phyloP scores from a whole-genome alignment of 108 stramenopile species.

The Fistulifera solaris region DNA sequence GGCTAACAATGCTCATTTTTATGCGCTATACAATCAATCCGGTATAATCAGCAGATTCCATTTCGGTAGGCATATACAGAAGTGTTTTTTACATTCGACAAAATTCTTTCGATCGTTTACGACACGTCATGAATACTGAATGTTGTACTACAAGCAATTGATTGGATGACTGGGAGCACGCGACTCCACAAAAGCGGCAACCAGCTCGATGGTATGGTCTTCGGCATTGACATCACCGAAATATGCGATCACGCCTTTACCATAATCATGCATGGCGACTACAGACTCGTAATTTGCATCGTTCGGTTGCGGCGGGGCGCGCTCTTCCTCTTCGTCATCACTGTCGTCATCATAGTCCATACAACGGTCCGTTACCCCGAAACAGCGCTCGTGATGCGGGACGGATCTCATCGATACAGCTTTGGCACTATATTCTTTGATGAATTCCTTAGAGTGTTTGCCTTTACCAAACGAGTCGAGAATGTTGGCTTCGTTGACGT shows the following conservation, averaged over 20 bases:
- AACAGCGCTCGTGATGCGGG: slow-evolving; percentile 8
- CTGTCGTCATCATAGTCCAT: not conserved
- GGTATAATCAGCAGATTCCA: too few species aligned
- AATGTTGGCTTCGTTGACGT: too few species aligned
- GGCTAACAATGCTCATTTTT: too few species aligned
- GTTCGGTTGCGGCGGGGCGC: not conserved
- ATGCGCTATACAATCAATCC: too few species aligned
- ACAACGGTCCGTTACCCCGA: slow-evolving; percentile 2
- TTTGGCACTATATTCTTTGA: not conserved
- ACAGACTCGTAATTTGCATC: slow-evolving; percentile 9
- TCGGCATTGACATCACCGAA: slow-evolving; percentile 12
- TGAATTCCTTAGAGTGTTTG: not conserved
- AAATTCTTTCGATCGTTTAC: too few species aligned
- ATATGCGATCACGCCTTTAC: slow-evolving; percentile 5
- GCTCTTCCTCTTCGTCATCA: not conserved
- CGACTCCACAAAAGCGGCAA: slow-evolving; percentile 10
- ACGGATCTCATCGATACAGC: slow-evolving; percentile 1
- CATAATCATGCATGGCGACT: slow-evolving; percentile 9
- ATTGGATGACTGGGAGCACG: slow-evolving; percentile 7
- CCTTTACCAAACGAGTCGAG: too few species aligned
- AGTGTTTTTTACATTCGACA: too few species aligned
- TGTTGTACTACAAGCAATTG: not conserved
- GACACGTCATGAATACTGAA: too few species aligned
- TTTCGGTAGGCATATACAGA: too few species aligned
- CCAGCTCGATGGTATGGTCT: slow-evolving; percentile 1